Conservation (phyloP, 2,329 filamentous ascomycete genomes). For the Exophiala alcalophila region DNA sequence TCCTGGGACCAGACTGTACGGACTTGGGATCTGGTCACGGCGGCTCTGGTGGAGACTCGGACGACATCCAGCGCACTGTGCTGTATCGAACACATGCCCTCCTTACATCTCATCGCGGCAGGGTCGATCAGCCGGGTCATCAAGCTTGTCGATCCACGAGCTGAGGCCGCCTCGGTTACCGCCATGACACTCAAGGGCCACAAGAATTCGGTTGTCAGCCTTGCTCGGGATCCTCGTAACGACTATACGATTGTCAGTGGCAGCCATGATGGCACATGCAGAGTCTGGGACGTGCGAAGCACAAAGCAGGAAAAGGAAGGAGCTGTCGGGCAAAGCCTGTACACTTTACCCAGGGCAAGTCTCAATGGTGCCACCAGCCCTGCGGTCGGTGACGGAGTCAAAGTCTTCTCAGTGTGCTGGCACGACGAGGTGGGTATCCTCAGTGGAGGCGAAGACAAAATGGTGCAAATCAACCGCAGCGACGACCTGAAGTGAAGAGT, state of each 20-base stretch:
- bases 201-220: constrained; percentile 66
- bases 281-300: constrained; percentile 86
- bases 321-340: constrained; percentile 69
- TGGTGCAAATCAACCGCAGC: constrained; percentile 78
- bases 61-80: constrained; percentile 81
- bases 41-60: constrained; percentile 72
- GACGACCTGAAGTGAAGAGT: constrained; percentile 21
- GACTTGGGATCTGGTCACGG: constrained; percentile 86
- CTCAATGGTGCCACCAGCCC: constrained; percentile 62
- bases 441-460: constrained; percentile 88
- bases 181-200: constrained; percentile 92
- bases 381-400: constrained; percentile 75
- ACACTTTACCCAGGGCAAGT: constrained; percentile 73
- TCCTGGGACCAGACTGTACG: constrained; percentile 88
- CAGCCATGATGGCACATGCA: constrained; percentile 87
- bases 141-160: constrained; percentile 86
- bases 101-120: constrained; percentile 62
- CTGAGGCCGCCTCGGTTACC: constrained; percentile 69
- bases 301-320: constrained; percentile 58
- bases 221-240: constrained; percentile 62
- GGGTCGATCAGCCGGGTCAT: constrained; percentile 85
- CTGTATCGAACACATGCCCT: constrained; percentile 70
- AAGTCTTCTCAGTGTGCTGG: constrained; percentile 88
- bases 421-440: constrained; percentile 83
- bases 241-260: constrained; percentile 81